phyloP scores from a whole-genome alignment of 495 filamentous ascomycete genomes.

The Penicillium canariense region DNA sequence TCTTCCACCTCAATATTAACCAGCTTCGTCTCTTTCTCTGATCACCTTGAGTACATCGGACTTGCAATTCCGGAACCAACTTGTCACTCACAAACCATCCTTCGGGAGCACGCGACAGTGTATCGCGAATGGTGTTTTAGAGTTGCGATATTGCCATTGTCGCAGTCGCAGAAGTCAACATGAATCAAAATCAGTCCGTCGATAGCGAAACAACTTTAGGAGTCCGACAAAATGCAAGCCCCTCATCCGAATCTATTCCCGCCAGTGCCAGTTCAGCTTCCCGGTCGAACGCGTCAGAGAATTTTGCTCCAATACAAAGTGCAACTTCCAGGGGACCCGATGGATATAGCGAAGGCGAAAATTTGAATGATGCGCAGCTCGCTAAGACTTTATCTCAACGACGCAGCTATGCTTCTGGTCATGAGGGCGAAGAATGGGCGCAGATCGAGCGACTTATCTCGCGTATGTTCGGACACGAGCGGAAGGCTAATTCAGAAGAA shows the following conservation, averaged over 20 bases:
- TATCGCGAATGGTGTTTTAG: neutral
- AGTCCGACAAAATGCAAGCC: neutral
- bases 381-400: conserved; percentile 50
- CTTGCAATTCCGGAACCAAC: no score
- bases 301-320: conserved; percentile 10
- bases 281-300: neutral
- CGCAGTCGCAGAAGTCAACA: neutral
- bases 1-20: neutral
- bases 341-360: neutral
- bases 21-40: neutral
- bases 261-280: conserved; percentile 3
- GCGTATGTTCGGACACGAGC: conserved; percentile 60
- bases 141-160: neutral
- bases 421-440: conserved; percentile 50
- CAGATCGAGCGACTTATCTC: conserved; percentile 61
- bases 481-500: conserved; percentile 62
- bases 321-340: neutral
- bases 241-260: neutral
- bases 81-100: no score
- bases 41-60: neutral
- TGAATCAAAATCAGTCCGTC: neutral
- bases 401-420: conserved; percentile 37
- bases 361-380: conserved; percentile 49
- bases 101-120: no score
- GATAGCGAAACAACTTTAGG: neutral